Conservation (phyloP, 495 filamentous ascomycete species). For the Oidiodendron maius region DNA sequence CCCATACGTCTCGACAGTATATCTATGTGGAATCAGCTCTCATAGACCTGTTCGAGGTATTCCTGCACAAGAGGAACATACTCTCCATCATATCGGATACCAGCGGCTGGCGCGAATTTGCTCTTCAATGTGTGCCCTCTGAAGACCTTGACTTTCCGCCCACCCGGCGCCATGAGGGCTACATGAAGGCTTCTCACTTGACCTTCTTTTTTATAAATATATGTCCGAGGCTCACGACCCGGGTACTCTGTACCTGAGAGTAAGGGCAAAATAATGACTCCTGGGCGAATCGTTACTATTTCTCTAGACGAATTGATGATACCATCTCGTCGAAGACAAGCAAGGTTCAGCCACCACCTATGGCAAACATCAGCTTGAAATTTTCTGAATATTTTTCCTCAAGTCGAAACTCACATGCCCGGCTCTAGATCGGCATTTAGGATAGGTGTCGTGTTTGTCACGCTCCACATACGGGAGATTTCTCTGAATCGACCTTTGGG, state of each 20-base stretch:
- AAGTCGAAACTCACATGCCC: slow-evolving; percentile 4
- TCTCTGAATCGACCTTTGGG: slow-evolving; percentile 22
- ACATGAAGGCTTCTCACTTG: slow-evolving; percentile 28
- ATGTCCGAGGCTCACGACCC: slow-evolving; percentile 16
- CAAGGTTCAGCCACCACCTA: slow-evolving; percentile 45
- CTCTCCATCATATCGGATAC: slow-evolving; percentile 46
- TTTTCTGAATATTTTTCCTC: no score
- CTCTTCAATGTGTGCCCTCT: slow-evolving; percentile 36
- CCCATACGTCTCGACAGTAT: slow-evolving; percentile 31
- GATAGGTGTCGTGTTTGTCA: slow-evolving; percentile 15
- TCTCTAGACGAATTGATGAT: slow-evolving; percentile 32
- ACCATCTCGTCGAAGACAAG: slow-evolving; percentile 40
- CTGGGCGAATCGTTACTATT: slow-evolving; percentile 27
- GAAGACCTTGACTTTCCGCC: slow-evolving; percentile 36
- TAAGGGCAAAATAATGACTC: slow-evolving; percentile 31
- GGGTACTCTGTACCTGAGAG: slow-evolving; percentile 36
- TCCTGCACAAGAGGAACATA: slow-evolving; percentile 19
- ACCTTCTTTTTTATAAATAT: slow-evolving; percentile 32
- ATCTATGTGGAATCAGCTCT: slow-evolving; percentile 24
- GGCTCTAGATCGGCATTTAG: slow-evolving; percentile 24
- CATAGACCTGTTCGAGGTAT: neutral
- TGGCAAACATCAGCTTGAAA: neutral
- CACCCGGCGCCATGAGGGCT: slow-evolving; percentile 29
- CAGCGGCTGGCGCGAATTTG: slow-evolving; percentile 35
- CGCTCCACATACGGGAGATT: slow-evolving; percentile 23